Percentiles rank a stretch among this genome's conserved stretches.
Conservation (phyloP, 2,329 filamentous ascomycete genomes). For the Monascus ruber region DNA sequence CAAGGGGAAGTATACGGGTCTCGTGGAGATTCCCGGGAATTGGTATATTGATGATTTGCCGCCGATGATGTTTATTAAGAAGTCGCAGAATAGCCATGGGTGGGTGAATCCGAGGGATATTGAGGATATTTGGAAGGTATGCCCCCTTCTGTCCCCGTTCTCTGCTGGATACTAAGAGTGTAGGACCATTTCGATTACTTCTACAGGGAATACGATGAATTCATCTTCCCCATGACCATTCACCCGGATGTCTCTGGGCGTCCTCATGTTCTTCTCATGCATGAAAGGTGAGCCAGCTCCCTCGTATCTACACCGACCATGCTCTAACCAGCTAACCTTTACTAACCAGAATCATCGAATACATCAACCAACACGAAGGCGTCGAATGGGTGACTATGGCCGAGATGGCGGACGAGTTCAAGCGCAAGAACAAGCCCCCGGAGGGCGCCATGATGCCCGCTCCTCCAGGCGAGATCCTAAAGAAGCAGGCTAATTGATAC, state of each 20-base stretch:
- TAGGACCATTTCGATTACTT: conserved; percentile 56
- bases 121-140: conserved; percentile 46
- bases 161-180: background rate
- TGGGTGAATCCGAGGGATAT: conserved; percentile 49
- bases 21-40: conserved; percentile 34
- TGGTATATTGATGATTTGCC: conserved; percentile 36
- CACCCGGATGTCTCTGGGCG: conserved; percentile 63
- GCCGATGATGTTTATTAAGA: conserved; percentile 38
- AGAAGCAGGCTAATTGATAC: no score
- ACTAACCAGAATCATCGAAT: conserved; percentile 46
- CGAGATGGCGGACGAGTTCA: conserved; percentile 63
- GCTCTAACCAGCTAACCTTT: background rate
- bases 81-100: conserved; percentile 41
- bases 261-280: conserved; percentile 62
- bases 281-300: conserved; percentile 45
- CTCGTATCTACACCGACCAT: background rate
- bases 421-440: conserved; percentile 49
- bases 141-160: background rate
- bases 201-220: conserved; percentile 65
- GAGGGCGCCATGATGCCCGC: conserved; percentile 35
- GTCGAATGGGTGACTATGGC: conserved; percentile 45
- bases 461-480: no score
- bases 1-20: conserved; percentile 26
- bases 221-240: conserved; percentile 66
- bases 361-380: conserved; percentile 52